phyloP scores from a whole-genome alignment of 2,329 filamentous ascomycete genomes.

The Arthrinium phaeospermum region DNA sequence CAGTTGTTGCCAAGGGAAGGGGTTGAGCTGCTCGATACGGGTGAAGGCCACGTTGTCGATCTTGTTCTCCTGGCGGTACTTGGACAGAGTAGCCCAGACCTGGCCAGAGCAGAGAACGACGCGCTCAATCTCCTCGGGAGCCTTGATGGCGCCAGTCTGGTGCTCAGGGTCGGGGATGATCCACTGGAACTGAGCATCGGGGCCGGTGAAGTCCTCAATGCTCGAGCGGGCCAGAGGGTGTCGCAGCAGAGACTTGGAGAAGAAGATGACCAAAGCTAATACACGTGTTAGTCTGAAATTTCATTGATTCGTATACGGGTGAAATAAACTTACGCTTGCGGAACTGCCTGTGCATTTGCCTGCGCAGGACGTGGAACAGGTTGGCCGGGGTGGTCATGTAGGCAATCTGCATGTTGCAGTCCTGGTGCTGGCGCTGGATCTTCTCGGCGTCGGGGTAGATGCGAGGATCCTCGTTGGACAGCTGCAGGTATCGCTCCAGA shows the following conservation, averaged over 20 bases:
- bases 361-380: conserved; percentile 92
- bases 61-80: conserved; percentile 86
- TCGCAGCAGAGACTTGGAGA: conserved; percentile 94
- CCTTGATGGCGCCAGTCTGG: conserved; percentile 73
- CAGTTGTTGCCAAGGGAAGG: conserved; percentile 97
- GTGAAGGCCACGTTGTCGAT: conserved; percentile 93
- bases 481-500: conserved; percentile 95
- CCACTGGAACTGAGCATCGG: conserved; percentile 92
- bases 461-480: conserved; percentile 96
- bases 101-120: conserved; percentile 95
- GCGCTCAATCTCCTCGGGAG: conserved; percentile 86
- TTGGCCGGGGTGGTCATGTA: conserved; percentile 98
- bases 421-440: conserved; percentile 95
- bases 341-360: conserved; percentile 99
- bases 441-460: conserved; percentile 88
- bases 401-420: conserved; percentile 98
- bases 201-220: conserved; percentile 86
- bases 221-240: conserved; percentile 89
- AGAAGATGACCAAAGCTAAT: conserved; percentile 91
- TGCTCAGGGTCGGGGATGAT: conserved; percentile 93
- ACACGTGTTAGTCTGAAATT: conserved; percentile 31
- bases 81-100: conserved; percentile 88
- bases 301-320: conserved; percentile 29
- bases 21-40: conserved; percentile 95
- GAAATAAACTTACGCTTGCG: conserved; percentile 80